phyloP scores from a whole-genome alignment of 2,329 filamentous ascomycete genomes.

The Hymenoscyphus occultus region DNA sequence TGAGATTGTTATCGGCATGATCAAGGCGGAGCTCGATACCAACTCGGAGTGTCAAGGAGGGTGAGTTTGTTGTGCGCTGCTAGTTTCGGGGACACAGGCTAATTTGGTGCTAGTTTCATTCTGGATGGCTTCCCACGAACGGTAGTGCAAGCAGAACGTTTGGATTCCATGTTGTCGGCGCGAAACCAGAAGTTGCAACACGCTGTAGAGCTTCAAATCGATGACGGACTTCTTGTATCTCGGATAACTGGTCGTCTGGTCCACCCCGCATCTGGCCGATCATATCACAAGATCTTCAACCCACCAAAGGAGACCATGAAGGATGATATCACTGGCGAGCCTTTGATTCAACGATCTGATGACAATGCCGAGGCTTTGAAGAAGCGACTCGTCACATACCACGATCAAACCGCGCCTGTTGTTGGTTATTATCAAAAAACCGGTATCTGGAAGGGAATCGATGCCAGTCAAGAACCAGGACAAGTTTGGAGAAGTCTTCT shows the following conservation, averaged over 20 bases:
- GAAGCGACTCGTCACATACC: conserved; percentile 92
- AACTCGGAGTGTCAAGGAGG: conserved; percentile 97
- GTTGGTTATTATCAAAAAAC: conserved; percentile 96
- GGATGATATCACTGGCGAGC: conserved; percentile 95
- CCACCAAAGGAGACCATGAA: conserved; percentile 92
- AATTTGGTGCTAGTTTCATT: conserved; percentile 71
- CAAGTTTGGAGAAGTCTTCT: conserved; percentile 94
- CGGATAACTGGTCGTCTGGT: conserved; percentile 95
- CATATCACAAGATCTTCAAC: conserved; percentile 99
- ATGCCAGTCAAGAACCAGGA: conserved; percentile 92
- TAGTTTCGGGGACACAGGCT: conserved; percentile 4
- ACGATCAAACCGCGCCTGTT: conserved; percentile 88
- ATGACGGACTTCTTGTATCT: conserved; percentile 87
- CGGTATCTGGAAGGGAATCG: conserved; percentile 93
- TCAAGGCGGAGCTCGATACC: conserved; percentile 91
- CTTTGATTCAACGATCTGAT: conserved; percentile 91
- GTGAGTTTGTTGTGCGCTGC: conserved; percentile 51
- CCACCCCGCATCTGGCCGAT: conserved; percentile 92
- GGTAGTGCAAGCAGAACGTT: conserved; percentile 88
- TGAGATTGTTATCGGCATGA: conserved; percentile 99
- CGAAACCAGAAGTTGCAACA: conserved; percentile 86
- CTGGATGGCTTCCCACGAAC: conserved; percentile 98
- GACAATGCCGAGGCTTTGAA: conserved; percentile 95
- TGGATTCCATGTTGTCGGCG: conserved; percentile 83
- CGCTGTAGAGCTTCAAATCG: conserved; percentile 94